Evolutionary conservation across 225 moss, liverwort and hornwort species (phyloP), one percentile per base, ranked within the genome.

Genomic region (Polytrichum formosum): DNA sequence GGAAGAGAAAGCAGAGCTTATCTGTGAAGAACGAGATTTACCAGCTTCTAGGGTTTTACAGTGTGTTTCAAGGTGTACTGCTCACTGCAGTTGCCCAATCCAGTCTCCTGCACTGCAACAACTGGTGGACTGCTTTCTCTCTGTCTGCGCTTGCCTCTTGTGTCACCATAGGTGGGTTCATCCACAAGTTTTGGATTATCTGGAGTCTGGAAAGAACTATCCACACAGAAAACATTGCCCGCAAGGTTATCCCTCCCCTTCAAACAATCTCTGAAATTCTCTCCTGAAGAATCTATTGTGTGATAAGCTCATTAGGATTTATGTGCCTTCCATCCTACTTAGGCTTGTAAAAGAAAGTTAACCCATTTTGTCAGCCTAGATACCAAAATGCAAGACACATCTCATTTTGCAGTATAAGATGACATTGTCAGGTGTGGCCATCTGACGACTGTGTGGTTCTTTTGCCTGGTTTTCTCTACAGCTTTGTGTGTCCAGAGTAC

Each of bases 1-100:
- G 26, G 76, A 83, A 83, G 79, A 26, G 63, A 17, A 59, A 70
- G 75, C 73, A 70, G 66, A 76, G 0, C 60, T 63, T 75, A 4
- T 22, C 63, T 22, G 63, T 70, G 53, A 9, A 25, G 64, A 83
- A 83, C 67, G 83, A 83, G 76, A 73, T 83, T 9, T 79, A 83
- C 26, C 75, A 83, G 72, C 28, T 83, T 5, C 19, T 83, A 7
- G 83, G 83, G 8, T 83, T 70, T 28, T 79, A 76, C 28, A 76
- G 79, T 26, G 83, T 83, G 79, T 83, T 83, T 23, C 83, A 79
- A 62, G 83, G 83, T 13, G 83, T 83, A 6, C 26, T 83, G 53
- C 73, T 79, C 54, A 83, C 83, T 0, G 79, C 79, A 6, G 83
- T 83, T 4, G 63, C 79, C 4, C 76, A 79, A 73, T 70, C 83